Base-by-base conservation (phyloP, 192 early-diverging fungal species). In the Rhizophlyctis rosea region DNA sequence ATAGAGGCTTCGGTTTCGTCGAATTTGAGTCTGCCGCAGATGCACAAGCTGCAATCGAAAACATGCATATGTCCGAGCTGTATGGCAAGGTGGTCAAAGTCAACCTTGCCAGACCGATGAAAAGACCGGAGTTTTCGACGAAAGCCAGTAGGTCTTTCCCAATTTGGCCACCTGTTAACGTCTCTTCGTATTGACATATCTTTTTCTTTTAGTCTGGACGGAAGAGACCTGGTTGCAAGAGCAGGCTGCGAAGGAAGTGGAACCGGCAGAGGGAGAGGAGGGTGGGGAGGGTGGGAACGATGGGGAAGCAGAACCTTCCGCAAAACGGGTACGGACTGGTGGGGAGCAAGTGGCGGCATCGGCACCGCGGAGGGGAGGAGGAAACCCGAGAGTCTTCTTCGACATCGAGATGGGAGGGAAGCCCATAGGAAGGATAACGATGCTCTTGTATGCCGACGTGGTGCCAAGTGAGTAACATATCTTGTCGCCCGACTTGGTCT, bases 1-100 rank as follows among this genome's bases (percentile, higher is more conserved):
- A 96, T 72, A 85, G 94, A 35, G 97, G 97, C 9, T 98, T 98
- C 70, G 95, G 89, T 13, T 97, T 99, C 74, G 79, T 99, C 18
- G 93, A 97, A 71, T 99, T 90, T 68, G 95, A 96, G 67, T 71
- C 79, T 16, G 64, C 84, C 4, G 86, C 81, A 32, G 95, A 99
- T 76, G 91, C 92, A 2, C 27, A 65, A 44, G 91, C 89, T 23
- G 94, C 97, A n/a, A 85, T 91, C 50, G 90, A 94, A 68, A 99
- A 99, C 80, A 92, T 99, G 94, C 47, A 81, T 63, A 71, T 87
- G 28, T 80, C 90, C 34, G 95, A 99, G 74, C 73, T 99, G 44
- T 87, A 85, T 69, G 95, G 95, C 9, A 84, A 81, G 36, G 90
- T 93, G 3, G 88, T 99, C 68, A 91, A 91, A 58, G 93, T 92